Base-by-base conservation (phyloP, 2,329 filamentous ascomycete genomes). In the Purpureocillium lavendulum region DNA sequence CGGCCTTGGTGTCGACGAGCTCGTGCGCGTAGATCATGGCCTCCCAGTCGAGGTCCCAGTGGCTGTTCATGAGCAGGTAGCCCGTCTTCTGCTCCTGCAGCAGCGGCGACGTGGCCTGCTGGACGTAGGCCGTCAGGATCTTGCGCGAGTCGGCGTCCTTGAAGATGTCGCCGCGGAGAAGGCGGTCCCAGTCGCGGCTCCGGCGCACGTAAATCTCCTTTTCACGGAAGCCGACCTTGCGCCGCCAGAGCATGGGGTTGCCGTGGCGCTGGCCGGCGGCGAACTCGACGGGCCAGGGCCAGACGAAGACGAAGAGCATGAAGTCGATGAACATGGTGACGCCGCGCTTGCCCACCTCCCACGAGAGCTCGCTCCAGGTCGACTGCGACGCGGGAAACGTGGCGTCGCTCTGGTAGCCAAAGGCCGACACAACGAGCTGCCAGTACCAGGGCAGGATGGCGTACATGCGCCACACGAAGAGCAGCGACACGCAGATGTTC, bases 1-100 rank as follows among this genome's bases (percentile, higher is more conserved):
- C 51, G 15, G 71, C 67, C 52, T 78, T 79, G 48, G 70, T 68
- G 47, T 87, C 82, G 2, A 88, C 73, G 48, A 94, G 60, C 28
- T 65, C 64, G 34, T 87, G 83, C 4, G 86, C 87, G 45, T 73
- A 65, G 11, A 87, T 67, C 86, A 96, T 96, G 15, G 74, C 73
- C 35, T 71, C 71, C 73, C 89, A 96, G 58, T 95, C 88, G 44
- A 96, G 67, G 59, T 94, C 85, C 82, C 87, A 97, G 45, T 87
- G 75, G 45, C 73, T 76, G 56, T 89, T 85, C 70, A 94, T 84
- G 49, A 92, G 80, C 46, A 94, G 64, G 56, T 94, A 94, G 15
- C 87, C 88, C 24, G 88, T 95, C 72, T 94, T 95, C 50, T 79
- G 72, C 49, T 73, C 68, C 51, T 90, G 67, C 38, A 80, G 70